These are phyloP conservation scores for Tetrahymena malaccensis DNA, from an alignment of 73 alveolate species.

Conservation along the genomic window DNA sequence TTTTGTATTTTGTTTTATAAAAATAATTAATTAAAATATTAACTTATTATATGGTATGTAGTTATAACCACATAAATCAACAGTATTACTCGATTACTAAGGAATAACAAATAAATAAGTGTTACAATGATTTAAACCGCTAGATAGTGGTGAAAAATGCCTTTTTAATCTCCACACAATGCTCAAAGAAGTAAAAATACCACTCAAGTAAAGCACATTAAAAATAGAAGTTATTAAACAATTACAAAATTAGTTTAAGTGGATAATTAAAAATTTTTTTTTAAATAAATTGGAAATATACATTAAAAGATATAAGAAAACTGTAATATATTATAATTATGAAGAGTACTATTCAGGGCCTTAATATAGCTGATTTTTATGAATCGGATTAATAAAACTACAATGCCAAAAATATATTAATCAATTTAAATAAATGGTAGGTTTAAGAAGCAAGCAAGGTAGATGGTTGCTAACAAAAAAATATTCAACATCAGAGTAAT, in stretches of 20 bases:
- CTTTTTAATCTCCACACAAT: not conserved
- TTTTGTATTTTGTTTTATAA: too few relatives aligned
- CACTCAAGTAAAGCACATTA: not conserved
- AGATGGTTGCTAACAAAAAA: not conserved
- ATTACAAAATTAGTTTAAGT: not conserved
- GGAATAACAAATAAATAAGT: not conserved
- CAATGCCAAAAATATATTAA: too few relatives aligned
- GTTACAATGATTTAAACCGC: not conserved
- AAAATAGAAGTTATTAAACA: too few relatives aligned
- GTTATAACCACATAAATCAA: not conserved
- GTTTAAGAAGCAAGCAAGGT: not conserved
- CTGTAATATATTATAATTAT: not conserved
- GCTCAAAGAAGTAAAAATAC: not conserved
- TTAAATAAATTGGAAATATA: too few relatives aligned
- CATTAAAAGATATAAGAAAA: not conserved
- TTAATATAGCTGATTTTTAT: not conserved
- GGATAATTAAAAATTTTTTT: not conserved
- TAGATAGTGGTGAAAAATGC: not conserved
- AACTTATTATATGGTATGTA: not conserved
- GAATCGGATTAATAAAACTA: not conserved
- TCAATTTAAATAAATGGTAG: not conserved
- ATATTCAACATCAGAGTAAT: not conserved
- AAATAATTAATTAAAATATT: too few relatives aligned
- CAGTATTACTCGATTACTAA: not conserved
- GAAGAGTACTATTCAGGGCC: not conserved